phyloP scores from a whole-genome alignment of 805 yeast species.

The Candida maltosa region DNA sequence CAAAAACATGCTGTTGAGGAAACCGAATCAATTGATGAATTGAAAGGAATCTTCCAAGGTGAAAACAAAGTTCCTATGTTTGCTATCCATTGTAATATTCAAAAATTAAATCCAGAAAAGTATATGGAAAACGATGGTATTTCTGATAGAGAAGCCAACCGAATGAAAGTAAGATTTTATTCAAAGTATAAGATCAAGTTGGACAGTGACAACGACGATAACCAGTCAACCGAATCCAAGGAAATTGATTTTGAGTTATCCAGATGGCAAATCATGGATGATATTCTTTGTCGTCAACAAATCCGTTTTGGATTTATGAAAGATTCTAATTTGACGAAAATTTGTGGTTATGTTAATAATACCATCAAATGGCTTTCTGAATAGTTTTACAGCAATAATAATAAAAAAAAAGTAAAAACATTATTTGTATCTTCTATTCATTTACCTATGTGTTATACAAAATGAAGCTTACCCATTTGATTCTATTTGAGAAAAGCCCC shows the following conservation, averaged over 20 bases:
- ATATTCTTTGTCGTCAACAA: conserved; percentile 9
- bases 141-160: conserved; percentile 6
- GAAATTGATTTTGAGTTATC: conserved; percentile 12
- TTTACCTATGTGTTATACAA: too few species aligned
- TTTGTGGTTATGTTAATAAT: conserved; percentile 14
- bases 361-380: conserved; percentile 9
- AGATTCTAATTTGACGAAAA: conserved; percentile 6
- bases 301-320: conserved; percentile 8
- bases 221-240: too few species aligned
- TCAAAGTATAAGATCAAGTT: conserved; percentile 6
- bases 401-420: not conserved
- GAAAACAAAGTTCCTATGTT: conserved; percentile 9
- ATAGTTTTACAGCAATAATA: too few species aligned
- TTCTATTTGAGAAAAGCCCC: too few species aligned
- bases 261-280: conserved; percentile 10
- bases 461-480: conserved; percentile 96
- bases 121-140: conserved; percentile 6
- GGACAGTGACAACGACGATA: too few species aligned
- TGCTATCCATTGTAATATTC: conserved; percentile 15
- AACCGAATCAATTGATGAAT: not conserved
- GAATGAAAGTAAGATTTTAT: conserved; percentile 11
- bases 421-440: not conserved
- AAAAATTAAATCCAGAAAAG: conserved; percentile 14
- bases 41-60: conserved; percentile 4
- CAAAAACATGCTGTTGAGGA: conserved; percentile 4